phyloP scores from a whole-genome alignment of 768 basidiomycete genomes.

The Daedalea quercina region DNA sequence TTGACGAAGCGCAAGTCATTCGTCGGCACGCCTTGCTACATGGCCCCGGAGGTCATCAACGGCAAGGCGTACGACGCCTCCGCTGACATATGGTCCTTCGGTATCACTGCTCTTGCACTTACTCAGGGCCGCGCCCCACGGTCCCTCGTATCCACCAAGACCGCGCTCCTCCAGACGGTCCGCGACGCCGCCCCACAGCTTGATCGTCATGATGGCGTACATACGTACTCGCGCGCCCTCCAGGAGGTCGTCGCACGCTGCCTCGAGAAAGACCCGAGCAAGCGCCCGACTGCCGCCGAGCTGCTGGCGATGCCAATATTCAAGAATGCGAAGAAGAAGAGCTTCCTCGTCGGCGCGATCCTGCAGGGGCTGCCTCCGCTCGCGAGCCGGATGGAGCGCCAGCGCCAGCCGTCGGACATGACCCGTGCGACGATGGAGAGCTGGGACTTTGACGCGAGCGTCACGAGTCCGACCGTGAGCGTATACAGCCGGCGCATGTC shows the following conservation, averaged over 20 bases:
- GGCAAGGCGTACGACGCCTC: slow-evolving; percentile 78
- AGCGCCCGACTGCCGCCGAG: slow-evolving; percentile 71
- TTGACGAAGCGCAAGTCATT: slow-evolving; percentile 85
- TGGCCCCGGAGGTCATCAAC: slow-evolving; percentile 92
- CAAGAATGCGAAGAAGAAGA: slow-evolving; percentile 69
- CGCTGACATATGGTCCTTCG: slow-evolving; percentile 96
- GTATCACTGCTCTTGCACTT: slow-evolving; percentile 90
- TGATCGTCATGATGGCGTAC: slow-evolving; percentile 60
- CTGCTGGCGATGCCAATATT: slow-evolving; percentile 80
- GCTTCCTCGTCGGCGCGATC: slow-evolving; percentile 71
- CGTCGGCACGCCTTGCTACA: slow-evolving; percentile 97
- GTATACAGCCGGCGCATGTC: slow-evolving; percentile 12
- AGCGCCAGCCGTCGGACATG: slow-evolving; percentile 32
- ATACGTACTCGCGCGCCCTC: slow-evolving; percentile 76
- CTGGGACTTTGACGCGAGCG: slow-evolving; percentile 68
- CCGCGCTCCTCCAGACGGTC: slow-evolving; percentile 72
- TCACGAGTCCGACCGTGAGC: slow-evolving; percentile 22
- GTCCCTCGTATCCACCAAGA: slow-evolving; percentile 65
- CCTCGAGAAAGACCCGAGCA: slow-evolving; percentile 76
- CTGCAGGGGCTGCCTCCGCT: slow-evolving; percentile 72
- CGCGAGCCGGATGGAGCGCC: slow-evolving; percentile 64
- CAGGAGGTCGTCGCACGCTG: slow-evolving; percentile 81
- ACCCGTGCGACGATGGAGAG: slow-evolving; percentile 57
- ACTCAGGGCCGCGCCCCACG: slow-evolving; percentile 84
- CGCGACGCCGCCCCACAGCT: slow-evolving; percentile 74